A percentile compares a stretch with the other conserved stretches of the same genome.
Evolutionary conservation across 108 stramenopile species (phyloP).

Genomic region (Skeletonema grethae): DNA sequence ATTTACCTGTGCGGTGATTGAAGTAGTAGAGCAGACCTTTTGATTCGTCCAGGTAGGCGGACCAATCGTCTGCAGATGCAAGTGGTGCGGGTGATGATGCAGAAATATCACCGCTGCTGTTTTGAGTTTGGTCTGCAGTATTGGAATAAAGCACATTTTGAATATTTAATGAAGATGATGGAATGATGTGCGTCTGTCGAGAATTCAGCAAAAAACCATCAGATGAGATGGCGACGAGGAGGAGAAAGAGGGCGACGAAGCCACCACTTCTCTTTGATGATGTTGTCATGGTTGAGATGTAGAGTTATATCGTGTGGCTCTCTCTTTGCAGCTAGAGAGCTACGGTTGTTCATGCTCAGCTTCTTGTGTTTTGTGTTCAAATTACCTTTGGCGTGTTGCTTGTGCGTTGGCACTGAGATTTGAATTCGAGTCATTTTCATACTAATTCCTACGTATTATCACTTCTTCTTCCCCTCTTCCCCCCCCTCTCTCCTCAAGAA

Average conservation of each 20-base stretch:
- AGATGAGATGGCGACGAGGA: not conserved
- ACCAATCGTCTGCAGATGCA: conserved; percentile 67
- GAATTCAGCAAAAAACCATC: conserved; percentile 1
- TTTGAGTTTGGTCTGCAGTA: not conserved
- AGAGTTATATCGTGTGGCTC: not conserved
- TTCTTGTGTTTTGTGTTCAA: no score
- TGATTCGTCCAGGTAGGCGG: conserved; percentile 75
- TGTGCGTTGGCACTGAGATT: no score
- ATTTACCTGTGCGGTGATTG: conserved; percentile 67
- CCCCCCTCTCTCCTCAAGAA: no score
- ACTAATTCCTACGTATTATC: no score
- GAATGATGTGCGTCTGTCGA: not conserved
- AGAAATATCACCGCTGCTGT: not conserved
- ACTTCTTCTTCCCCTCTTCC: no score
- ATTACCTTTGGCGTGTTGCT: no score
- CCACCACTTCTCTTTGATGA: not conserved
- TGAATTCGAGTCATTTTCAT: no score
- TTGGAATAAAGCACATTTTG: conserved; percentile 1
- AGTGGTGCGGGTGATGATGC: conserved; percentile 45
- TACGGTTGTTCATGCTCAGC: no score
- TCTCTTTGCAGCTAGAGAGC: not conserved
- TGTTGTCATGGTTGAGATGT: not conserved
- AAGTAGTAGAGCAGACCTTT: conserved; percentile 84
- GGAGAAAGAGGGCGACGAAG: not conserved
- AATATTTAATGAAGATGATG: not conserved